Evolutionary conservation across 225 moss, liverwort and hornwort species (phyloP), one percentile per base, ranked within the genome.

Genomic region (Thuidium tamariscinum): DNA sequence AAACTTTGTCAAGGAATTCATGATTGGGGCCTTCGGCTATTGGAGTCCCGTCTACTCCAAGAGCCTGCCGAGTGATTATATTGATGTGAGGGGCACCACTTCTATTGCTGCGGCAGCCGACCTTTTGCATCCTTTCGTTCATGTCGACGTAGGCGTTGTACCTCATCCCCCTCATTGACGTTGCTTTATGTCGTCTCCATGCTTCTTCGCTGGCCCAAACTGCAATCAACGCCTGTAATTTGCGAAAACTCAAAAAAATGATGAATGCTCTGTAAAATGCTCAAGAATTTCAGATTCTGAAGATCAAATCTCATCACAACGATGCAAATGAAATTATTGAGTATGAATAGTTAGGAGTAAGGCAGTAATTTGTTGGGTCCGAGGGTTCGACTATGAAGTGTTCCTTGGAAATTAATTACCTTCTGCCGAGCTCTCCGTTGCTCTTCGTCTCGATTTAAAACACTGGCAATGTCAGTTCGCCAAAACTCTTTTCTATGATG

Each of bases 81-180:
- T 91, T 89, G 91, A 91, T 91, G n/a, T 86, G 86, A 36, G 92
- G 89, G 48, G 89, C 88, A 30, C 91, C 88, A 57, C 91, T 92
- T 30, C 5, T 30, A 42, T 88, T 92, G 57, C 77, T 74, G 36
- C 91, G 86, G 77, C 84, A 91, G 69, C 89, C 92, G 25, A 86
- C 26, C 42, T 81, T 56, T 64, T 48, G 83, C 86, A 91, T 91
- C 26, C 39, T 86, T 61, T 84, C 57, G 37, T 77, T 66, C 74
- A 88, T 80, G n/a, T 88, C 84, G 59, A 65, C 20, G 34, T 67
- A 91, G 30, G 91, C 88, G 32, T 91, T 84, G 74, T 89, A 60
- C 75, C 74, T 89, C n/a, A 85, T 89, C 5, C 89, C 92, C 75
- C 92, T 87, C 78, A 89, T 64, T 69, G 86, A 85, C 23, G 54